These are phyloP conservation scores for Aspergillus latus DNA, from an alignment of 2,329 filamentous ascomycete species.

Conservation along the genomic window DNA sequence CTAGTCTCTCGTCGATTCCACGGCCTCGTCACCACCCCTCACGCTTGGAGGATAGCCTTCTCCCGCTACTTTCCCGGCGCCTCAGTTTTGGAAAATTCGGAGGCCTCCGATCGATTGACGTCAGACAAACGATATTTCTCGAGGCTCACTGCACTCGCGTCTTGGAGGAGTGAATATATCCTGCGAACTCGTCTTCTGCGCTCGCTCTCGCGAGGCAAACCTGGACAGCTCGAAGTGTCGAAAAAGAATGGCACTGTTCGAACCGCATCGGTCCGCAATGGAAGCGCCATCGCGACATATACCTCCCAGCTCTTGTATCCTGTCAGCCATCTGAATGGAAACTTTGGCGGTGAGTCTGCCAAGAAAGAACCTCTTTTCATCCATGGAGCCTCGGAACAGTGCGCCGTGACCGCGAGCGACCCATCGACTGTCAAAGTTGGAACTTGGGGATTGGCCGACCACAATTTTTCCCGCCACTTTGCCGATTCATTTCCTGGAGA, in stretches of 20 bases:
- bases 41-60: slow-evolving; percentile 93
- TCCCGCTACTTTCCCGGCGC: slow-evolving; percentile 84
- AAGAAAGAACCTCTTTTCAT: slow-evolving; percentile 77
- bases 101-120: slow-evolving; percentile 57
- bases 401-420: slow-evolving; percentile 77
- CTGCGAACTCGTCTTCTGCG: slow-evolving; percentile 79
- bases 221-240: slow-evolving; percentile 55
- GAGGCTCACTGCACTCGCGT: slow-evolving; percentile 77
- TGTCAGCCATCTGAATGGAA: slow-evolving; percentile 76
- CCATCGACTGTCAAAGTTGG: slow-evolving; percentile 72
- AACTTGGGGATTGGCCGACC: slow-evolving; percentile 77
- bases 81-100: slow-evolving; percentile 53
- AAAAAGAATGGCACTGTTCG: slow-evolving; percentile 55
- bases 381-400: slow-evolving; percentile 77
- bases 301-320: slow-evolving; percentile 78
- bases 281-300: slow-evolving; percentile 77
- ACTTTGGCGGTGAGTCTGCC: slow-evolving; percentile 64
- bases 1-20: slow-evolving; percentile 88
- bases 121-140: slow-evolving; percentile 78
- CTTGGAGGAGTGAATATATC: slow-evolving; percentile 95
- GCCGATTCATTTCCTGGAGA: slow-evolving; percentile 73
- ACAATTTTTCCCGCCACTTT: slow-evolving; percentile 72
- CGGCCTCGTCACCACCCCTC: slow-evolving; percentile 79
- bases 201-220: slow-evolving; percentile 79
- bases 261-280: slow-evolving; percentile 60